Evolutionary conservation across 108 stramenopile species (phyloP).

Genomic region (Pinguiococcus pyrenoidosus): DNA sequence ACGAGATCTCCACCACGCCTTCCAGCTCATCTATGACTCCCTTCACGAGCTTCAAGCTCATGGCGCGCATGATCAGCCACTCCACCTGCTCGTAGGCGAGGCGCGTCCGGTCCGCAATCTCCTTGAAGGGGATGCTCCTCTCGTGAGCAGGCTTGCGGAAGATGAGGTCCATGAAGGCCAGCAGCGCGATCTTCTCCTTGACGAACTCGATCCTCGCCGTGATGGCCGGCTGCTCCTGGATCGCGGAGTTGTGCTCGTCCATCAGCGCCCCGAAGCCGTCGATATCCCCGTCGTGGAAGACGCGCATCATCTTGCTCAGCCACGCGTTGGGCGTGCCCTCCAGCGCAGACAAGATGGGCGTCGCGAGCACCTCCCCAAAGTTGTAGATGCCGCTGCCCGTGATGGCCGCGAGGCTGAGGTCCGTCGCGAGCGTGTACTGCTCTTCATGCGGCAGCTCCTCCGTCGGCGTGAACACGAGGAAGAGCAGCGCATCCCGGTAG

Average conservation of each 20-base stretch:
- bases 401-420: constrained; percentile 81
- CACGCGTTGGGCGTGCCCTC: constrained; percentile 54
- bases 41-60: constrained; percentile 76
- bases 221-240: constrained; percentile 68
- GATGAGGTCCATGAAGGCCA: constrained; percentile 80
- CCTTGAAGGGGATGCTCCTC: constrained; percentile 65
- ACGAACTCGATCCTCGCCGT: constrained; percentile 57
- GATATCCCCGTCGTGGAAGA: constrained; percentile 74
- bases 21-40: constrained; percentile 41
- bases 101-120: constrained; percentile 61
- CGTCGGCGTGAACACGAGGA: constrained; percentile 58
- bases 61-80: constrained; percentile 90
- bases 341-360: constrained; percentile 58
- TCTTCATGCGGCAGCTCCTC: constrained; percentile 28
- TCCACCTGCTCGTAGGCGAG: constrained; percentile 78
- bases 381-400: constrained; percentile 93
- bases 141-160: constrained; percentile 75
- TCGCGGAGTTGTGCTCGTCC: constrained; percentile 38
- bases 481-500: constrained; percentile 70
- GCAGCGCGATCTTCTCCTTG: constrained; percentile 82
- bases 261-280: constrained; percentile 50
- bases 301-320: constrained; percentile 66
- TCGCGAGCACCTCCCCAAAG: constrained; percentile 79
- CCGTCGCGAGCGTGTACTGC: constrained; percentile 55
- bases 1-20: constrained; percentile 65